Conservation (phyloP, 371 early-diverging fungal species). For the Rhizopus sp. region DNA sequence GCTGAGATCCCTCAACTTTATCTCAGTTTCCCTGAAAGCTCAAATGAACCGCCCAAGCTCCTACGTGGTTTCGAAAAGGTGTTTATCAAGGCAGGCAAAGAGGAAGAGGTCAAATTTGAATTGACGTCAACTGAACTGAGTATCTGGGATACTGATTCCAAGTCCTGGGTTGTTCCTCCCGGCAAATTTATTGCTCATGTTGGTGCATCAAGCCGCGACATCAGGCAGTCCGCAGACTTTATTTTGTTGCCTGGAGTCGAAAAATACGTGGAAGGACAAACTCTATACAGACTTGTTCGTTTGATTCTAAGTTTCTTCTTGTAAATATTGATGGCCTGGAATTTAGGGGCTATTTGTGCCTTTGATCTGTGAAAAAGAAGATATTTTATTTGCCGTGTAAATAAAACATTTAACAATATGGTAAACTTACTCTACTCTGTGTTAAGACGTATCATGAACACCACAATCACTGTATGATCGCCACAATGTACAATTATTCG, state of each 20-base stretch:
- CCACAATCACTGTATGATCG: no score
- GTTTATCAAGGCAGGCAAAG: slow-evolving; percentile 27
- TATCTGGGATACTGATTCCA: slow-evolving; percentile 39
- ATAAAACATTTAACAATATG: background rate
- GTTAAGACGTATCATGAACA: no score
- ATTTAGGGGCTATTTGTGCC: no score
- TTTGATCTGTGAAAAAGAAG: no score
- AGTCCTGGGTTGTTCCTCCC: slow-evolving; percentile 44
- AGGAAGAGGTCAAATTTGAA: slow-evolving; percentile 34
- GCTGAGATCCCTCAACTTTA: slow-evolving; percentile 62
- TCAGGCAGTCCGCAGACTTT: slow-evolving; percentile 29
- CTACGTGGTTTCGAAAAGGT: slow-evolving; percentile 59
- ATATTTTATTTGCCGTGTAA: no score
- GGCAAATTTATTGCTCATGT: slow-evolving; percentile 49
- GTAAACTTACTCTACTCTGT: no score
- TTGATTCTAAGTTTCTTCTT: no score
- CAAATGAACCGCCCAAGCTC: slow-evolving; percentile 51
- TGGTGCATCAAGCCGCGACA: slow-evolving; percentile 57
- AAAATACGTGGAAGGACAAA: no score
- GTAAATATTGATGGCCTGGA: no score
- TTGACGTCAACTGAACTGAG: slow-evolving; percentile 42
- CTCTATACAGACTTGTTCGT: no score
- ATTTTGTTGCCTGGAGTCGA: background rate
- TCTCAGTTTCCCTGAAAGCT: slow-evolving; percentile 50
- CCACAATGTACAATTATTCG: no score